Evolutionary conservation across 345 rosid genomes (phyloP), one percentile per base, ranked within the genome.

Genomic region (Citrus glauca): DNA sequence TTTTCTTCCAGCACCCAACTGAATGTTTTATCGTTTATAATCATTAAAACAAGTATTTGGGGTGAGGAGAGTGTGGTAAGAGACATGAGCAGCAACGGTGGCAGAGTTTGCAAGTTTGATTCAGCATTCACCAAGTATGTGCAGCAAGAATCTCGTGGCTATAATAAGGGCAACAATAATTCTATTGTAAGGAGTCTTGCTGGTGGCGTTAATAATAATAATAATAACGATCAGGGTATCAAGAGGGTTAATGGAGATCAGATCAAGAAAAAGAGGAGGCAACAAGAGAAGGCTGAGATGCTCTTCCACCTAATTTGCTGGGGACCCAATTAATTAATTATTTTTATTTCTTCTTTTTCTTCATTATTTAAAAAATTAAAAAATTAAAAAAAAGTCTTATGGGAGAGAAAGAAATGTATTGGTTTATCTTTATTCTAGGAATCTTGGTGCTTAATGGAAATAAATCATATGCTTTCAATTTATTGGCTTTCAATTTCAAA

Each of bases 291-390:
- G 68, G 55, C 67, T 32, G 82, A 79, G 62, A 73, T 45, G 48
- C 83, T 85, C 42, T 69, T 73, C 16, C 82, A 85, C 42, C 16
- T 85, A 60, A 71, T 85, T 27, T 79, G 76, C 45, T 85, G 88
- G 88, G 86, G 84, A 10, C 88, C 88, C 65, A 57, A 72, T 22
- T 80, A 25, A 81, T 14, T 14, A 10, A 22, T 10, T 10, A 22
- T 71, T 13, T 28, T 57, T 27, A 24, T 35, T 22, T 24, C 1
- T 33, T 0, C 33, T 50, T 38, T 38, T 8, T 35, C 37, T 38
- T 50, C 6, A 16, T 16, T 16, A 16, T 13, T 13, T 42, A 7
- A n/a, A 14, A 42, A 42, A 42, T 0, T 9, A 45, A 45, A 3
- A 32, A 32, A 32, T 33, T 33, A 4, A 33, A 33, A 11, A 42